Evolutionary conservation across 257 asterid genomes (phyloP).

Genomic region (Solanum rostratum): DNA sequence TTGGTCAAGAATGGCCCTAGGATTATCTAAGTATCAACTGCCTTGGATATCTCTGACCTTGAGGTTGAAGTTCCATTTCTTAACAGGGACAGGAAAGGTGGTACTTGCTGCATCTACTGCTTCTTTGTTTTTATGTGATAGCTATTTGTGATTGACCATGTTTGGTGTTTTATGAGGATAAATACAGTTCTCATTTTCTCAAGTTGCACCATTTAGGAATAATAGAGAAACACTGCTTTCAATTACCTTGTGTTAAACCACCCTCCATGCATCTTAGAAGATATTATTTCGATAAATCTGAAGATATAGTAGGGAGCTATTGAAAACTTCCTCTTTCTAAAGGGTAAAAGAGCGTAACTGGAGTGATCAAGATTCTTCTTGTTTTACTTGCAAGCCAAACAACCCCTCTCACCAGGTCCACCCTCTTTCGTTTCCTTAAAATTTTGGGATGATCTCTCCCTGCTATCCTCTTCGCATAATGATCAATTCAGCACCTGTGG

Average conservation of each 20-base stretch:
- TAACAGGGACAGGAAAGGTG: not conserved
- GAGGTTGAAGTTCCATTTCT: not conserved
- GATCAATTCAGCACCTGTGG: not conserved
- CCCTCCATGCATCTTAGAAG: not conserved
- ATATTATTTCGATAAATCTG: not conserved
- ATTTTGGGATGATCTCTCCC: not conserved
- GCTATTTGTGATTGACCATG: not conserved
- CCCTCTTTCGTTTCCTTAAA: not conserved
- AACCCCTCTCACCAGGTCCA: not conserved
- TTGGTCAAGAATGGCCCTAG: not conserved
- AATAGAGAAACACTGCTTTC: not conserved
- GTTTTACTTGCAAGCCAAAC: not conserved
- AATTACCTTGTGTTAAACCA: not conserved
- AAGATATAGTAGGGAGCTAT: not conserved
- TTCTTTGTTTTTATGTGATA: not conserved
- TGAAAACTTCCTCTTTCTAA: not conserved
- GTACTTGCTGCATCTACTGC: not conserved
- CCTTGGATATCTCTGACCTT: not conserved
- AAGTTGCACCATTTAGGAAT: not conserved
- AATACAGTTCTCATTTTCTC: not conserved
- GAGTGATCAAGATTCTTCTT: not conserved
- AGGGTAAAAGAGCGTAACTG: not conserved
- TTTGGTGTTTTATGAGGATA: not conserved
- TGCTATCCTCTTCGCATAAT: not conserved
- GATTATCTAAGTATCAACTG: not conserved